Percentiles rank a stretch among this genome's conserved stretches.
phyloP scores from a whole-genome alignment of 2,329 filamentous ascomycete genomes.

The Coniosporium tulheliwenetii region DNA sequence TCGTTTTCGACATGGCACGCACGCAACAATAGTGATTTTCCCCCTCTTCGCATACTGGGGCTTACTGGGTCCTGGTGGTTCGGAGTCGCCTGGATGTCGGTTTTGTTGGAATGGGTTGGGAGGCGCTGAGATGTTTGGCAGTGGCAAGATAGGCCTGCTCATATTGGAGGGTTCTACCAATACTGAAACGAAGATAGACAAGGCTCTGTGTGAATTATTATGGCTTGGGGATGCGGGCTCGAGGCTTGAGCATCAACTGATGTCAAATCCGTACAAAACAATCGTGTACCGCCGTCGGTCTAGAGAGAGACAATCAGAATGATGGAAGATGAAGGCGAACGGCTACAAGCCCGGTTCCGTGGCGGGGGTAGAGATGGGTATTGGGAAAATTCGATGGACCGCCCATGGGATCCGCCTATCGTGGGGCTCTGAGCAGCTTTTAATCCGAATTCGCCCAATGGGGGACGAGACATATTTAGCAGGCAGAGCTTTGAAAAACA shows the following conservation, averaged over 20 bases:
- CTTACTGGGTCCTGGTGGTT: conserved; percentile 4
- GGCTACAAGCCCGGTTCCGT: not conserved
- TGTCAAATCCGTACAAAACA: not conserved
- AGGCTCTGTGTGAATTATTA: not conserved
- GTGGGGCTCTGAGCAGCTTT: too few relatives aligned
- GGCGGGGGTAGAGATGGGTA: too few relatives aligned
- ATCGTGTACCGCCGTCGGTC: not conserved
- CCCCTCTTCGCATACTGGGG: conserved; percentile 7
- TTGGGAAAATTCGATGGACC: too few relatives aligned
- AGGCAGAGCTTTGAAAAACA: too few relatives aligned
- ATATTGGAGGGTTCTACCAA: not conserved
- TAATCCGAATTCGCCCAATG: too few relatives aligned
- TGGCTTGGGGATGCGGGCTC: not conserved
- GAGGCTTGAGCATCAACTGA: not conserved
- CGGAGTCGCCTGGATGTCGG: not conserved
- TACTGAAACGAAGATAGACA: not conserved
- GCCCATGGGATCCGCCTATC: too few relatives aligned
- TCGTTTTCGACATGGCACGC: conserved; percentile 8
- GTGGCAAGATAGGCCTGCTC: conserved; percentile 5
- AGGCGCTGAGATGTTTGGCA: conserved; percentile 1
- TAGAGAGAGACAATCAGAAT: not conserved
- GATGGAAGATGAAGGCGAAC: not conserved
- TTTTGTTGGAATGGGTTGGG: not conserved
- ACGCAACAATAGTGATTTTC: conserved; percentile 12
- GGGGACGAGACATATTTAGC: too few relatives aligned